A percentile compares a stretch with the other conserved stretches of the same genome.
Evolutionary conservation across 2,329 filamentous ascomycete species (phyloP).

Genomic region (Talaromyces sp.): DNA sequence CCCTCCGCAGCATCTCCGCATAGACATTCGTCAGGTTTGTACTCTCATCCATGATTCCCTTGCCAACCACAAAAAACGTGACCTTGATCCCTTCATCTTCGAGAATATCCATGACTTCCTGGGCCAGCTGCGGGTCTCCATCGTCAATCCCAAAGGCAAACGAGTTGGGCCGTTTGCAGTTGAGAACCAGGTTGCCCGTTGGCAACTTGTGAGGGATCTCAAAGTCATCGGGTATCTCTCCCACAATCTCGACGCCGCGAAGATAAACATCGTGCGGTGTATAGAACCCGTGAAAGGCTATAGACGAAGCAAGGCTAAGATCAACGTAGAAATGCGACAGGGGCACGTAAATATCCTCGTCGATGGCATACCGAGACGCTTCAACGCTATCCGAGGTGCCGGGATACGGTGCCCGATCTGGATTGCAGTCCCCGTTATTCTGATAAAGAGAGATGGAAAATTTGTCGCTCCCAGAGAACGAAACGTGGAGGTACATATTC

Average conservation of each 20-base stretch:
- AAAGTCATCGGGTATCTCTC: conserved; percentile 46
- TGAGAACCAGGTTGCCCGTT: conserved; percentile 55
- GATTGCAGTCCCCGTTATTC: conserved; percentile 57
- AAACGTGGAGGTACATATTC: conserved; percentile 58
- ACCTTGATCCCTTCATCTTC: conserved; percentile 57
- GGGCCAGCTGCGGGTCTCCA: conserved; percentile 54
- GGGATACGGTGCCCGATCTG: conserved; percentile 53
- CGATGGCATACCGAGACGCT: conserved; percentile 53
- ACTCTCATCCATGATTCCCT: conserved; percentile 51
- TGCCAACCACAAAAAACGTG: conserved; percentile 66
- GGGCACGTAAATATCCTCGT: conserved; percentile 58
- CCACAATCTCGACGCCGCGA: conserved; percentile 56
- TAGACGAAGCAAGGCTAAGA: conserved; percentile 49
- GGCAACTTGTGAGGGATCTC: conserved; percentile 55
- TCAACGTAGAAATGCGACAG: conserved; percentile 61
- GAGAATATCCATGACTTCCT: conserved; percentile 57
- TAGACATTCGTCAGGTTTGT: conserved; percentile 62
- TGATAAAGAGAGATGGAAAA: conserved; percentile 63
- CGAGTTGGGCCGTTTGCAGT: conserved; percentile 61
- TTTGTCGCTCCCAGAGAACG: conserved; percentile 55
- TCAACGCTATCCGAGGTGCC: conserved; percentile 64
- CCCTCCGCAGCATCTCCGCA: conserved; percentile 54
- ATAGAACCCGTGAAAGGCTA: conserved; percentile 62
- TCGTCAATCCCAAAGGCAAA: conserved; percentile 71
- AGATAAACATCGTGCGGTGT: conserved; percentile 46